A percentile compares a stretch with the other conserved stretches of the same genome.
Evolutionary conservation across 2,329 filamentous ascomycete species (phyloP).

Genomic region (Colletotrichum somersetense): DNA sequence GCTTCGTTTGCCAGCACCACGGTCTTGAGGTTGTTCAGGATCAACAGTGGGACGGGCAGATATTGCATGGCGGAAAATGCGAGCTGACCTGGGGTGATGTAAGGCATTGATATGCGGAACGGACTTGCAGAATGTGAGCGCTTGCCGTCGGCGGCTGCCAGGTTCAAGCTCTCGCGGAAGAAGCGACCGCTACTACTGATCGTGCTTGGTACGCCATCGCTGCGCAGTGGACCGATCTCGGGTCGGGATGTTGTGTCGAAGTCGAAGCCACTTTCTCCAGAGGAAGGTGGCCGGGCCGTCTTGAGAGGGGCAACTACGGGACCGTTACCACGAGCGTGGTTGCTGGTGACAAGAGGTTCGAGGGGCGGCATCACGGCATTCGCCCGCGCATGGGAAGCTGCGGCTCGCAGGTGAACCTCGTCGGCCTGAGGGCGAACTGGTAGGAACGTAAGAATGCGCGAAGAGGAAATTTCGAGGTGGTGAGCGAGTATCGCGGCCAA

Average conservation of each 20-base stretch:
- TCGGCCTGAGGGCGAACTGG: neutral
- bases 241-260: slow-evolving; percentile 13
- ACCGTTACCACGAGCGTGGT: slow-evolving; percentile 20
- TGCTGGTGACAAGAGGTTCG: slow-evolving; percentile 24
- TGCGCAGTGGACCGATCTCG: neutral
- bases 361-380: slow-evolving; percentile 35
- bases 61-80: slow-evolving; percentile 80
- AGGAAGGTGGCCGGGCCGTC: slow-evolving; percentile 17
- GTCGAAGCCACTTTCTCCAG: slow-evolving; percentile 31
- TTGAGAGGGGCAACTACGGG: slow-evolving; percentile 23
- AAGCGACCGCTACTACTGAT: slow-evolving; percentile 50
- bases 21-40: slow-evolving; percentile 77
- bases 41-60: slow-evolving; percentile 77
- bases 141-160: slow-evolving; percentile 42
- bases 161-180: slow-evolving; percentile 49
- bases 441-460: neutral
- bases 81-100: slow-evolving; percentile 64
- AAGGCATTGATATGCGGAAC: slow-evolving; percentile 58
- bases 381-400: slow-evolving; percentile 37
- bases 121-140: slow-evolving; percentile 54
- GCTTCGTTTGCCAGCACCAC: slow-evolving; percentile 81
- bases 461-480: neutral
- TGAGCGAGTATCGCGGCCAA: neutral
- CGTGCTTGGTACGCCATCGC: slow-evolving; percentile 24
- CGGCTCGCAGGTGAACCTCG: slow-evolving; percentile 27